Evolutionary conservation across 2,329 filamentous ascomycete species (phyloP).

Genomic region (Cryphonectria radicalis): DNA sequence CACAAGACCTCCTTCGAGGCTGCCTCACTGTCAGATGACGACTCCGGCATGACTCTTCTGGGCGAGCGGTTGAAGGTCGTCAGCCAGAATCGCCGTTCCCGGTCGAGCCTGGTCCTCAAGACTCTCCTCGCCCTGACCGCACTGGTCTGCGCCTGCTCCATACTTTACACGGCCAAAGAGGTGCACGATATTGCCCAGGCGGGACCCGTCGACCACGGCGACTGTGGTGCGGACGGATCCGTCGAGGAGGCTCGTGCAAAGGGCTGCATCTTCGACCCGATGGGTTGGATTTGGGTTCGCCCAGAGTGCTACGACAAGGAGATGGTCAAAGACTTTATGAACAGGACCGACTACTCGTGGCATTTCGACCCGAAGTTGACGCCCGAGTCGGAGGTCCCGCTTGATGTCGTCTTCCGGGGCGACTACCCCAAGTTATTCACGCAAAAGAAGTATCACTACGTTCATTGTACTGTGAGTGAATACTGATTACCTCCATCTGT

Average conservation of each 20-base stretch:
- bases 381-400: constrained; percentile 21
- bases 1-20: constrained; percentile 14
- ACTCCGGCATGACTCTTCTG: constrained; percentile 13
- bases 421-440: constrained; percentile 29
- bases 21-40: not conserved
- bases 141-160: constrained; percentile 8
- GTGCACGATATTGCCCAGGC: not conserved
- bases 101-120: constrained; percentile 8
- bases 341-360: constrained; percentile 29
- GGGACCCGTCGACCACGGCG: constrained; percentile 21
- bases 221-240: constrained; percentile 25
- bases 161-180: constrained; percentile 14
- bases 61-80: not conserved
- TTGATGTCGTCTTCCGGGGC: constrained; percentile 24
- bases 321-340: constrained; percentile 29
- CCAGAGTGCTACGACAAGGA: constrained; percentile 31
- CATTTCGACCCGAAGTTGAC: constrained; percentile 28
- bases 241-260: constrained; percentile 29
- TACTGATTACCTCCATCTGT: not conserved
- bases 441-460: not conserved
- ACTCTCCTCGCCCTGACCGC: constrained; percentile 9
- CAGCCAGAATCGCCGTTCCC: not conserved
- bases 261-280: constrained; percentile 30
- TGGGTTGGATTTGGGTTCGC: constrained; percentile 30
- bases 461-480: not conserved